phyloP scores from a whole-genome alignment of 2,329 filamentous ascomycete species.

The Penicillium sp. region DNA sequence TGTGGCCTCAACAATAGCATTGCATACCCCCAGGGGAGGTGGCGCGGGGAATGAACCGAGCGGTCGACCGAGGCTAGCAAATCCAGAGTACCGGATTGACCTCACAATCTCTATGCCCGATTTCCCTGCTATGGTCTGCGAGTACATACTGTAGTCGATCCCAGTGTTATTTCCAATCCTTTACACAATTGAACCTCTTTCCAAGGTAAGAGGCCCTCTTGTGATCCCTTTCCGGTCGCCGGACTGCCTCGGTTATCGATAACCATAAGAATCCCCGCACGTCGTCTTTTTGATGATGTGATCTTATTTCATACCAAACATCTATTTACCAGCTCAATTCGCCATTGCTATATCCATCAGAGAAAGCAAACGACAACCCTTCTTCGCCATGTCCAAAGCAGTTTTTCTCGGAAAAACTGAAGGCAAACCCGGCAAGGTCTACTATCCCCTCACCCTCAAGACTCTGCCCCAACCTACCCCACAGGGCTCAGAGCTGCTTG shows the following conservation, averaged over 20 bases:
- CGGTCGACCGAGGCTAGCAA: background rate
- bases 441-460: conserved; percentile 61
- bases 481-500: conserved; percentile 69
- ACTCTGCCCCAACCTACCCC: conserved; percentile 67
- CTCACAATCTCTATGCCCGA: no score
- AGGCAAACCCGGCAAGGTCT: conserved; percentile 71
- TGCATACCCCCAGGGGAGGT: background rate
- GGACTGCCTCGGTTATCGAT: conserved; percentile 21
- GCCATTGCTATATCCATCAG: background rate
- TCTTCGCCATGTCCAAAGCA: conserved; percentile 47
- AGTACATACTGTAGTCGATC: background rate
- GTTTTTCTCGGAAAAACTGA: conserved; percentile 59
- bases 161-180: background rate
- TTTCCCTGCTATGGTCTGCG: background rate
- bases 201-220: background rate
- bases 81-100: background rate
- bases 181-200: background rate
- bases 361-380: background rate
- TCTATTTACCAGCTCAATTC: background rate
- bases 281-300: conserved; percentile 12
- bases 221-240: background rate
- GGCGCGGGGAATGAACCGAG: background rate
- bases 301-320: conserved; percentile 4
- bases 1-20: background rate
- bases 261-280: conserved; percentile 16